phyloP scores from a whole-genome alignment of 768 basidiomycete genomes.

The Dentipellis sp. region DNA sequence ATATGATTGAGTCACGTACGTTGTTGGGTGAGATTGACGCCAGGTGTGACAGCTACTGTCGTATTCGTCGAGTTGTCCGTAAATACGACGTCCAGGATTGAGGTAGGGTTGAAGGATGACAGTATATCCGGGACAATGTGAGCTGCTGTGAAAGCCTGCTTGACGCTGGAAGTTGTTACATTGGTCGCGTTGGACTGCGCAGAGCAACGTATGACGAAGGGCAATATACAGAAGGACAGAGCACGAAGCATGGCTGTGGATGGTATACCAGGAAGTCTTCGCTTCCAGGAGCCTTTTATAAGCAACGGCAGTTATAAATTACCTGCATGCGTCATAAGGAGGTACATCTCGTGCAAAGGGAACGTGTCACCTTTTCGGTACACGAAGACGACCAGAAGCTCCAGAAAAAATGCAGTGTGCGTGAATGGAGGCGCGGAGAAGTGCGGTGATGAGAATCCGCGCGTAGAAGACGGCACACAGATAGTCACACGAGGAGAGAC shows the following conservation, averaged over 20 bases:
- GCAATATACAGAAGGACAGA: background rate
- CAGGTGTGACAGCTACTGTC: background rate
- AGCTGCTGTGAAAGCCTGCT: background rate
- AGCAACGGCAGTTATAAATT: background rate
- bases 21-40: slow-evolving; percentile 5
- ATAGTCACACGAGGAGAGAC: too few relatives aligned
- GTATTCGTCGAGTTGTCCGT: background rate
- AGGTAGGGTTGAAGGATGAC: background rate
- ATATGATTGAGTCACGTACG: background rate
- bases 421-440: too few relatives aligned
- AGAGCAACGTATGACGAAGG: background rate
- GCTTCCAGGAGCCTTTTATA: background rate
- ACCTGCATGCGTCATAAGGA: too few relatives aligned
- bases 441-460: too few relatives aligned
- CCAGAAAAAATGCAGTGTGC: too few relatives aligned
- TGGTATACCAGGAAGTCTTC: background rate
- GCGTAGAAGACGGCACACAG: too few relatives aligned
- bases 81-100: background rate
- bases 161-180: background rate
- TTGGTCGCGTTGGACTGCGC: background rate
- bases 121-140: slow-evolving; percentile 5
- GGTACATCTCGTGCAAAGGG: too few relatives aligned
- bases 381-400: too few relatives aligned
- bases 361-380: too few relatives aligned
- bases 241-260: background rate